A percentile compares a stretch with the other conserved stretches of the same genome.
These are phyloP conservation scores for Citrullus colocynthis DNA, from an alignment of 306 rosid species.

Conservation along the genomic window DNA sequence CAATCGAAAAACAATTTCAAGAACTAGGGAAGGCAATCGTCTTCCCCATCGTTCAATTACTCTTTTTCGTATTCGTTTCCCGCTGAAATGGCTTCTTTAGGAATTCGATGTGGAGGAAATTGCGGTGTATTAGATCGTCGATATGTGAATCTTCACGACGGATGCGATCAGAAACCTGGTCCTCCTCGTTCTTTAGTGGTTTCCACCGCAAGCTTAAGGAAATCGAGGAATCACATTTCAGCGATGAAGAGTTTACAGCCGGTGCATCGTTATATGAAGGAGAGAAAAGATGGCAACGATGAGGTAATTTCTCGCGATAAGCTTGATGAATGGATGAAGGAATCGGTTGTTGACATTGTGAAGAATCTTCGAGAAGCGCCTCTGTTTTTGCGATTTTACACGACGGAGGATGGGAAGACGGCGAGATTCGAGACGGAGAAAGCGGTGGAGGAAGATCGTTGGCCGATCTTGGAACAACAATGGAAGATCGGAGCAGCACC, in stretches of 20 bases:
- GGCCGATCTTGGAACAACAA: not conserved
- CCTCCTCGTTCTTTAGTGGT: not conserved
- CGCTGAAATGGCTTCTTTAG: not conserved
- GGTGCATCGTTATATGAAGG: not conserved
- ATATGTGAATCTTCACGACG: not conserved
- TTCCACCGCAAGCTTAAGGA: not conserved
- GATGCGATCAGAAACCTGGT: not conserved
- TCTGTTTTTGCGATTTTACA: not conserved
- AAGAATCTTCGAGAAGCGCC: constrained; percentile 8
- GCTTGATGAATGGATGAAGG: constrained; percentile 10
- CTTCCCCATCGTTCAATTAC: not conserved
- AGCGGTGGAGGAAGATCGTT: constrained; percentile 2
- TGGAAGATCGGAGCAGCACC: not conserved
- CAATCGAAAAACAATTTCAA: not conserved
- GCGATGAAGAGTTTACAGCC: not conserved
- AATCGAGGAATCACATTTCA: not conserved
- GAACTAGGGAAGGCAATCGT: not conserved
- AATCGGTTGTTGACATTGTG: constrained; percentile 4
- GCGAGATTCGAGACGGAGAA: constrained; percentile 11
- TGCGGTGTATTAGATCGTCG: not conserved
- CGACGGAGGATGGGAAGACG: not conserved
- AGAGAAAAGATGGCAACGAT: not conserved
- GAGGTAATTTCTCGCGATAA: not conserved
- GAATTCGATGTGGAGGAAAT: constrained; percentile 9
- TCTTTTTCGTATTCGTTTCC: not conserved